Evolutionary conservation across 2,329 filamentous ascomycete species (phyloP).

Genomic region (Paraphaeosphaeria sporulosa): DNA sequence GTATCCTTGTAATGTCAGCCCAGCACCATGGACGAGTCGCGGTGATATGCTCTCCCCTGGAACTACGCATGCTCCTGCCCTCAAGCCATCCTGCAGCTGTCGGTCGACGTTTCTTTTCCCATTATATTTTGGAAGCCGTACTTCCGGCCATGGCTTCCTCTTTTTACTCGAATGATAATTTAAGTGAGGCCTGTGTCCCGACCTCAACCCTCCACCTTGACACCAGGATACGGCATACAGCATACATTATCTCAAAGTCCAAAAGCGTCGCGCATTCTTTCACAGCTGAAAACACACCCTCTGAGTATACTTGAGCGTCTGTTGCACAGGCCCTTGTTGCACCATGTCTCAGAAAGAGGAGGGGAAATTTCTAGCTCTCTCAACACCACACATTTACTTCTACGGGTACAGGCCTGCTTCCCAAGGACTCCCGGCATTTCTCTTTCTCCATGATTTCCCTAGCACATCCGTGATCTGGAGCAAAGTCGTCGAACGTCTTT

Average conservation of each 20-base stretch:
- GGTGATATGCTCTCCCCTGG: too few relatives aligned
- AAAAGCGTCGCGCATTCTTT: neutral
- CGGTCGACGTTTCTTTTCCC: neutral
- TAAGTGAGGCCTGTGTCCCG: neutral
- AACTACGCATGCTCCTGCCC: too few relatives aligned
- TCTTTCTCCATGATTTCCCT: slow-evolving; percentile 70
- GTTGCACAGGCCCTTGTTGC: neutral
- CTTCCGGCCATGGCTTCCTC: neutral
- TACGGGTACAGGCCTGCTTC: slow-evolving; percentile 32
- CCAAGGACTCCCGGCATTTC: slow-evolving; percentile 55
- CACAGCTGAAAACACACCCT: neutral
- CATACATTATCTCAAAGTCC: neutral
- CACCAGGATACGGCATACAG: neutral
- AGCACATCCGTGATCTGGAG: slow-evolving; percentile 71
- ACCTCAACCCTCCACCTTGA: neutral
- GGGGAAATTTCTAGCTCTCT: neutral
- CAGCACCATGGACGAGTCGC: too few relatives aligned
- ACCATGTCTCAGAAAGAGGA: neutral
- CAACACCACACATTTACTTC: slow-evolving; percentile 12
- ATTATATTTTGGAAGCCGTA: neutral
- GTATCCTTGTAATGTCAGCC: too few relatives aligned
- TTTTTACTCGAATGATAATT: neutral
- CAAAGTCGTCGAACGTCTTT: slow-evolving; percentile 64
- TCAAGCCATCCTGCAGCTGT: neutral
- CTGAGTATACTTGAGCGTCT: neutral